Percentiles rank a stretch among this genome's conserved stretches.
Evolutionary conservation across 768 basidiomycete genomes (phyloP).

Genomic region (Cystofilobasidium macerans): DNA sequence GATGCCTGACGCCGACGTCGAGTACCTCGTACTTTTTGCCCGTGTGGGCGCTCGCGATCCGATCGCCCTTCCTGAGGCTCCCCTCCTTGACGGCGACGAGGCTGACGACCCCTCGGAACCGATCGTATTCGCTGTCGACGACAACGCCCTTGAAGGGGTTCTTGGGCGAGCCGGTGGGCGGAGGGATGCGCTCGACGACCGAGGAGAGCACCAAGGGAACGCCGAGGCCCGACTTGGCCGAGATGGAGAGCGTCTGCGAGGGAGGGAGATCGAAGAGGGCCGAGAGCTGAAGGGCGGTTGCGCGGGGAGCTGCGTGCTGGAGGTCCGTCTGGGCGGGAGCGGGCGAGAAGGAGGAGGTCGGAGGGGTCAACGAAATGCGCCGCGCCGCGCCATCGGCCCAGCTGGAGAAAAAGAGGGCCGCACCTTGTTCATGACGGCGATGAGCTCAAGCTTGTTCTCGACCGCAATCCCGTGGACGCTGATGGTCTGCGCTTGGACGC

Average conservation of each 20-base stretch:
- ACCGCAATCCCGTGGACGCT: constrained; percentile 83
- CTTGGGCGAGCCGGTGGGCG: constrained; percentile 50
- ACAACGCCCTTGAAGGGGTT: constrained; percentile 62
- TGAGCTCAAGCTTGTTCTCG: constrained; percentile 56
- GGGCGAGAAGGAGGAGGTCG: neutral
- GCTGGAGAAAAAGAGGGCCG: neutral
- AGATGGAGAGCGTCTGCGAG: constrained; percentile 62
- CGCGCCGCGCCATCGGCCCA: neutral
- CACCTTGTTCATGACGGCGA: constrained; percentile 82
- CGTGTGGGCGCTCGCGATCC: constrained; percentile 71
- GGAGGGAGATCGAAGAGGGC: constrained; percentile 71
- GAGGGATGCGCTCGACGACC: constrained; percentile 72
- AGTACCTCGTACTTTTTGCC: constrained; percentile 79
- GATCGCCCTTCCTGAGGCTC: constrained; percentile 75
- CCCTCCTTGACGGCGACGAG: constrained; percentile 74
- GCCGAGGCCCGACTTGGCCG: constrained; percentile 84
- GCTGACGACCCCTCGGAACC: constrained; percentile 90
- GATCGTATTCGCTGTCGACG: constrained; percentile 94
- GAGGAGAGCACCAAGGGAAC: constrained; percentile 65
- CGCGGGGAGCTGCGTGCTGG: constrained; percentile 71
- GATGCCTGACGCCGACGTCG: constrained; percentile 79
- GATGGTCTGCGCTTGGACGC: constrained; percentile 93
- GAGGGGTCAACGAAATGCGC: constrained; percentile 13
- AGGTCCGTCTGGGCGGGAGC: constrained; percentile 62
- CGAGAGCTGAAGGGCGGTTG: constrained; percentile 68